Evolutionary conservation across 2,329 filamentous ascomycete species (phyloP).

Genomic region (Triangularia setosa): DNA sequence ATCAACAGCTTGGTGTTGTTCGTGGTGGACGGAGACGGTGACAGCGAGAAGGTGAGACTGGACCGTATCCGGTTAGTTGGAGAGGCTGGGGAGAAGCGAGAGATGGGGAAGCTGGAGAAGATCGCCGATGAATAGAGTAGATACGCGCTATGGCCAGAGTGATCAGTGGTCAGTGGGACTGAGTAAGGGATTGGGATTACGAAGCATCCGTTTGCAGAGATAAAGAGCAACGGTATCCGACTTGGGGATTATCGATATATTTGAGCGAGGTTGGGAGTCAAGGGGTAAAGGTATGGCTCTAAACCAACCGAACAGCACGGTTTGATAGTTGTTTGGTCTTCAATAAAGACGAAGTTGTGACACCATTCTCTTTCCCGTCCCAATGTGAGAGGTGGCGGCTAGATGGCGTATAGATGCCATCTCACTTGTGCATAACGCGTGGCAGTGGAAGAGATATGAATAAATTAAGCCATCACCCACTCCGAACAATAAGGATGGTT

Average conservation of each 20-base stretch:
- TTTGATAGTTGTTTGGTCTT: slow-evolving; percentile 13
- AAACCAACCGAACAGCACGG: background rate
- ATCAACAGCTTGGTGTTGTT: slow-evolving; percentile 84
- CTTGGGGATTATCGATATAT: background rate
- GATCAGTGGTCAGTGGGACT: too few species aligned
- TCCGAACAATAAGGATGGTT: background rate
- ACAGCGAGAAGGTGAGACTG: slow-evolving; percentile 79
- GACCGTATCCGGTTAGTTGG: slow-evolving; percentile 78
- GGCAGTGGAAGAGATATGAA: slow-evolving; percentile 22
- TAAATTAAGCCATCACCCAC: slow-evolving; percentile 21
- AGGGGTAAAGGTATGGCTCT: background rate
- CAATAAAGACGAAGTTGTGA: slow-evolving; percentile 16
- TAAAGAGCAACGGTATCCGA: slow-evolving; percentile 11
- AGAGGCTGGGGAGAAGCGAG: slow-evolving; percentile 84
- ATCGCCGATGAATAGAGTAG: slow-evolving; percentile 63
- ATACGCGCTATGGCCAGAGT: background rate
- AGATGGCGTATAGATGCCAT: slow-evolving; percentile 6
- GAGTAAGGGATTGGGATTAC: background rate
- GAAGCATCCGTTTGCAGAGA: slow-evolving; percentile 7
- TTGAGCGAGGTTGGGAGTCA: slow-evolving; percentile 9
- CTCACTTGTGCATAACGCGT: slow-evolving; percentile 54
- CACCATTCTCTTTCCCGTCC: slow-evolving; percentile 8
- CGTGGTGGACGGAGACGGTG: slow-evolving; percentile 78
- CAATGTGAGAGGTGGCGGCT: slow-evolving; percentile 20
- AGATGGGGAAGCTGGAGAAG: slow-evolving; percentile 95